Evolutionary conservation across 2,329 filamentous ascomycete genomes (phyloP).

Genomic region (Talaromyces sp.): DNA sequence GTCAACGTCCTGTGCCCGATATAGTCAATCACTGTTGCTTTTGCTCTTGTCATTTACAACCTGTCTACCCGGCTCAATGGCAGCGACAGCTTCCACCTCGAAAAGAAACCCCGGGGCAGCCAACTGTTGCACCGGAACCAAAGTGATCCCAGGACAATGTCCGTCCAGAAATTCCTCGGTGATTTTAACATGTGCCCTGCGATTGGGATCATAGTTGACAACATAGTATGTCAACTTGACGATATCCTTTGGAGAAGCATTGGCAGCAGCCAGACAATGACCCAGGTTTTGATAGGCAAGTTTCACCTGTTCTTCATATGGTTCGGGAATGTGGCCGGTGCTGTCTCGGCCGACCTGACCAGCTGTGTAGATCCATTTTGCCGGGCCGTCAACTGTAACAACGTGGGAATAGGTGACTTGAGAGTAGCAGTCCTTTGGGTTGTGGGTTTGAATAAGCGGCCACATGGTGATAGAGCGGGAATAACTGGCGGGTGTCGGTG

Average conservation of each 20-base stretch:
- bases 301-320: slow-evolving; percentile 2
- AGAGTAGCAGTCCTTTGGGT: background rate
- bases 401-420: background rate
- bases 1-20: no score
- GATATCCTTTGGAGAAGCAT: background rate
- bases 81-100: slow-evolving; percentile 36
- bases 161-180: slow-evolving; percentile 25
- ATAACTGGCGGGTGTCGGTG: no score
- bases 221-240: slow-evolving; percentile 1
- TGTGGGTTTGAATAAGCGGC: background rate
- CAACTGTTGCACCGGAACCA: slow-evolving; percentile 36
- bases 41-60: background rate
- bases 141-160: slow-evolving; percentile 37
- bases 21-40: no score
- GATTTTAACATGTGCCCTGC: background rate
- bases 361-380: background rate
- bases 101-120: slow-evolving; percentile 35
- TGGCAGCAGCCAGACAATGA: background rate
- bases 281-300: slow-evolving; percentile 1
- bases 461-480: background rate
- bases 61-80: background rate
- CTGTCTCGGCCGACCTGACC: background rate
- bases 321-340: background rate
- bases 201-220: background rate
- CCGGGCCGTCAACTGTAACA: background rate